Conservation (phyloP, 108 stramenopile species). For the Nitzschia sp. region DNA sequence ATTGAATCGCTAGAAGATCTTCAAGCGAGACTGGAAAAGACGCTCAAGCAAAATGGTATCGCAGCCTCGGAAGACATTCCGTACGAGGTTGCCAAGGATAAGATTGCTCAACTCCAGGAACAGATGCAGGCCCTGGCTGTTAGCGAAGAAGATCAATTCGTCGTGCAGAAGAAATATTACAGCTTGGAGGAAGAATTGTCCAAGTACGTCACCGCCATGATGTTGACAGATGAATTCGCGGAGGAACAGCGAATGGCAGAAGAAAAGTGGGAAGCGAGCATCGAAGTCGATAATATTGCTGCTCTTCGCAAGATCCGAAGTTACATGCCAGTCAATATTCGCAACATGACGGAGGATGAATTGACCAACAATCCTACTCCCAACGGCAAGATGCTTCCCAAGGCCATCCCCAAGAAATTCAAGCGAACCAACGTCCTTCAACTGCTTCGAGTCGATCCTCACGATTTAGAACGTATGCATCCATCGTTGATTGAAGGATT, state of each 20-base stretch:
- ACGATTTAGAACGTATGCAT: conserved; percentile 43
- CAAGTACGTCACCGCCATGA: conserved; percentile 35
- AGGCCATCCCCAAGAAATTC: conserved; percentile 38
- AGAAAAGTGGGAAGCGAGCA: conserved; percentile 36
- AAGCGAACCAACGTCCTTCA: conserved; percentile 48
- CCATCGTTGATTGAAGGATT: conserved; percentile 38
- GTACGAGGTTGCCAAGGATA: conserved; percentile 40
- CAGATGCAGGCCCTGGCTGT: conserved; percentile 29
- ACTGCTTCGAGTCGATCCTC: conserved; percentile 37
- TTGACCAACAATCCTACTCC: conserved; percentile 25
- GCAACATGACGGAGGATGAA: conserved; percentile 32
- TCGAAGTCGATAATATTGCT: conserved; percentile 26
- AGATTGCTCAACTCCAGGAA: conserved; percentile 29
- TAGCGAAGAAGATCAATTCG: conserved; percentile 8
- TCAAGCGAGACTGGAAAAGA: conserved; percentile 30
- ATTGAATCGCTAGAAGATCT: conserved; percentile 13
- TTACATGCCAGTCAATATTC: conserved; percentile 44
- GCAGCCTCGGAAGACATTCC: conserved; percentile 39
- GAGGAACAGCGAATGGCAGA: conserved; percentile 30
- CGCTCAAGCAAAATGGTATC: conserved; percentile 28
- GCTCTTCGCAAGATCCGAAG: conserved; percentile 31
- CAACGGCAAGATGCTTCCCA: conserved; percentile 43
- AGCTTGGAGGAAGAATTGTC: conserved; percentile 39
- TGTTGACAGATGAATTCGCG: conserved; percentile 38
- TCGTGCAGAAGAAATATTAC: conserved; percentile 38